These are phyloP conservation scores for Carpinus viminea DNA, from an alignment of 306 rosid genomes.

Conservation along the genomic window DNA sequence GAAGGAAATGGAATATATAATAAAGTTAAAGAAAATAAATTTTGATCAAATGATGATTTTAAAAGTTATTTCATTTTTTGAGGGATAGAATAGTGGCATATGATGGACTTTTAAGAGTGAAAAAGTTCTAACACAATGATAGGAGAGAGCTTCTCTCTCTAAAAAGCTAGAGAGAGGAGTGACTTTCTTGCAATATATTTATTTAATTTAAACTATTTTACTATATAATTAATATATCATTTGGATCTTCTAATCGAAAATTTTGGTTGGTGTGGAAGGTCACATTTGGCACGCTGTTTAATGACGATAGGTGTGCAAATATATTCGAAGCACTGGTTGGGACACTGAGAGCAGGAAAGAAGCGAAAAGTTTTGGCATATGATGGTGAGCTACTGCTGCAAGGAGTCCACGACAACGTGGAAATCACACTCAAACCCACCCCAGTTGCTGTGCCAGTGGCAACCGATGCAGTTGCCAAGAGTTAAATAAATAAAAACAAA, in stretches of 20 bases:
- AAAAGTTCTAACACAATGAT: no score
- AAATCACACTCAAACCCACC: conserved; percentile 67
- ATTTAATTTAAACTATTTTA: no score
- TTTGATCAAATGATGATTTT: no score
- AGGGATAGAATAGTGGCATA: no score
- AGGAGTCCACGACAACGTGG: conserved; percentile 95
- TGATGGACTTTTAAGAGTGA: no score
- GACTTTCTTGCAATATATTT: no score
- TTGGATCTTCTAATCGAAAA: conserved; percentile 11
- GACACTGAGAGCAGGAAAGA: conserved; percentile 90
- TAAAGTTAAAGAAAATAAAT: no score
- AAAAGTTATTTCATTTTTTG: no score
- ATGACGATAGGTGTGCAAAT: conserved; percentile 86
- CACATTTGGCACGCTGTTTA: conserved; percentile 79
- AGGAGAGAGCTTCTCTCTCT: no score
- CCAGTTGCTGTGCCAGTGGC: conserved; percentile 33
- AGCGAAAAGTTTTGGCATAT: conserved; percentile 58
- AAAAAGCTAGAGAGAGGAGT: no score
- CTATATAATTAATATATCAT: not conserved
- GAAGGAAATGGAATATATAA: no score
- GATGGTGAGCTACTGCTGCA: conserved; percentile 90
- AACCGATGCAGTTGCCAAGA: conserved; percentile 32
- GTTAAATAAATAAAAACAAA: conserved; percentile 2
- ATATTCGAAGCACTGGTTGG: conserved; percentile 93
- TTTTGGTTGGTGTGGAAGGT: conserved; percentile 49